phyloP scores from a whole-genome alignment of 179 eudicot species.

The Camellia oleifera region DNA sequence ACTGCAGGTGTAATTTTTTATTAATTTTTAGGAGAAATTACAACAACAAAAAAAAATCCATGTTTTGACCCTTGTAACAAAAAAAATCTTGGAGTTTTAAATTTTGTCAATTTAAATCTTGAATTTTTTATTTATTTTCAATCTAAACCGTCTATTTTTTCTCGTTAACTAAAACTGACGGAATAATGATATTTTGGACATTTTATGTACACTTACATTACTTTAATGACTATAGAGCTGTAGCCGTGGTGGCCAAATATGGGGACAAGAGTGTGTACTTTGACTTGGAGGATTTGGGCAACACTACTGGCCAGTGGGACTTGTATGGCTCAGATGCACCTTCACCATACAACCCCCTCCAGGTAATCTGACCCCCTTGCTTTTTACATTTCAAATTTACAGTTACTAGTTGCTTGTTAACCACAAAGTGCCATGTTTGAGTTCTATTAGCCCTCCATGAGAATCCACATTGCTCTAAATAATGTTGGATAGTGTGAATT shows the following conservation, averaged over 20 bases:
- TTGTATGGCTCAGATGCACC: constrained; percentile 97
- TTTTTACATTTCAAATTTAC: not conserved
- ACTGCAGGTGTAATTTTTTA: too few relatives aligned
- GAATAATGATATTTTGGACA: too few relatives aligned
- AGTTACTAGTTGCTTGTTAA: not conserved
- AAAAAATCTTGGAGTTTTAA: too few relatives aligned
- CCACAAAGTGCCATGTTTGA: not conserved
- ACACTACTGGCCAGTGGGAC: constrained; percentile 99
- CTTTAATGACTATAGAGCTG: constrained; percentile 34
- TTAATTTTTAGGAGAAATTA: too few relatives aligned
- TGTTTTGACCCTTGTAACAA: too few relatives aligned
- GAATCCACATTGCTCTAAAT: not conserved
- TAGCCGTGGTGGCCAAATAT: constrained; percentile 85
- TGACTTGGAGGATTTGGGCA: constrained; percentile 91
- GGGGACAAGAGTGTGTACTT: constrained; percentile 98
- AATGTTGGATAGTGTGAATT: too few relatives aligned
- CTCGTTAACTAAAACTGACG: too few relatives aligned
- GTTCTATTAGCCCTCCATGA: not conserved
- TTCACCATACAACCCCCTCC: constrained; percentile 91
- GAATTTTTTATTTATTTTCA: too few relatives aligned
- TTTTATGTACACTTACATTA: too few relatives aligned
- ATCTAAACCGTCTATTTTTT: too few relatives aligned
- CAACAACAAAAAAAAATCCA: too few relatives aligned
- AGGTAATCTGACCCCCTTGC: constrained; percentile 41
- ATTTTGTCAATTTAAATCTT: too few relatives aligned